Conservation (phyloP, 768 basidiomycete species). For the Pleurotus eryngii region DNA sequence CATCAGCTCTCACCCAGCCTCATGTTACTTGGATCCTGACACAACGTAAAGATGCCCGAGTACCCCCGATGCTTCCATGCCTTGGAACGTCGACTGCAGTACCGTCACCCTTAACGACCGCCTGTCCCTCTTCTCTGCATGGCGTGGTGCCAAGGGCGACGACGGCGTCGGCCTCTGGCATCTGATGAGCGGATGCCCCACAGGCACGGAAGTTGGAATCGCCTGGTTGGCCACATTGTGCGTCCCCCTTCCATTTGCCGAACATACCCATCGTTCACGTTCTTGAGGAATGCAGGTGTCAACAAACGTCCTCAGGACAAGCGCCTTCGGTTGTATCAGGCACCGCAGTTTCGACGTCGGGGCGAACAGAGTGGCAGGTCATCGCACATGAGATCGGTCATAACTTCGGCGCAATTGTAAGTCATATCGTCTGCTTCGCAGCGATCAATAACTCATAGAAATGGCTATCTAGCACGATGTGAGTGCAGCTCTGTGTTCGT, state of each 20-base stretch:
- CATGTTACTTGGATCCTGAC: not conserved
- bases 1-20: not conserved
- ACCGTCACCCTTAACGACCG: constrained; percentile 60
- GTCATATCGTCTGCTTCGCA: constrained; percentile 24
- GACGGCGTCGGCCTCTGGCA: constrained; percentile 86
- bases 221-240: constrained; percentile 84
- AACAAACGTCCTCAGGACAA: constrained; percentile 45
- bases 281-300: constrained; percentile 38
- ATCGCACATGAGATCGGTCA: constrained; percentile 82
- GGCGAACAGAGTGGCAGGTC: constrained; percentile 79
- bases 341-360: constrained; percentile 77
- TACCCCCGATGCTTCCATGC: constrained; percentile 41
- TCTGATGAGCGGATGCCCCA: constrained; percentile 80
- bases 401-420: constrained; percentile 86
- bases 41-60: constrained; percentile 53
- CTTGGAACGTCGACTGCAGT: constrained; percentile 79
- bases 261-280: no score
- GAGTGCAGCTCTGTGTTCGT: constrained; percentile 15
- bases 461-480: constrained; percentile 51
- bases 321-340: constrained; percentile 62
- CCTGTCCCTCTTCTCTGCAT: constrained; percentile 75
- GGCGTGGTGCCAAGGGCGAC: constrained; percentile 71
- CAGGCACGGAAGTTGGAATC: constrained; percentile 81
- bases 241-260: constrained; percentile 16
- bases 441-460: constrained; percentile 10